These are phyloP conservation scores for Metschnikowia anglica DNA, from an alignment of 805 yeast species.

Conservation along the genomic window DNA sequence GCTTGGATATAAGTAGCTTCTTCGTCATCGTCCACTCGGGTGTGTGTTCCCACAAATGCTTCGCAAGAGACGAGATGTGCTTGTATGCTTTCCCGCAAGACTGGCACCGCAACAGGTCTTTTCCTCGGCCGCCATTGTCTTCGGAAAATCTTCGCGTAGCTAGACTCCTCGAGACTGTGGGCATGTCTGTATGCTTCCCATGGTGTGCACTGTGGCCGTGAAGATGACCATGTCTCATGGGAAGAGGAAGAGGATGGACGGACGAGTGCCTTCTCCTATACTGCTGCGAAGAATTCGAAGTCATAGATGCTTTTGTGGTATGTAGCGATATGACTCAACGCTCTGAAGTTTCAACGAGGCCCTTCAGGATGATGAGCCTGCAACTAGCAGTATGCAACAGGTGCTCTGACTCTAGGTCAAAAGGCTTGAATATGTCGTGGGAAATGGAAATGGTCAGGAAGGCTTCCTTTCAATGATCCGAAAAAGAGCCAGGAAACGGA, in stretches of 20 bases:
- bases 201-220: conserved; percentile 14
- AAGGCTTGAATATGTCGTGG: too few species aligned
- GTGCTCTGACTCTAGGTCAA: background rate
- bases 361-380: background rate
- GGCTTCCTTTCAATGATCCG: too few species aligned
- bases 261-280: conserved; percentile 22
- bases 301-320: conserved; percentile 1
- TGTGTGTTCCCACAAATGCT: conserved; percentile 91
- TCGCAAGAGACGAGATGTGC: conserved; percentile 83
- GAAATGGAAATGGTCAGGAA: too few species aligned
- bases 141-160: conserved; percentile 66
- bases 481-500: too few species aligned
- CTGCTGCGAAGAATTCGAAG: conserved; percentile 14
- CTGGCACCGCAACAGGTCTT: conserved; percentile 83
- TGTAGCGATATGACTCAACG: background rate
- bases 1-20: conserved; percentile 76
- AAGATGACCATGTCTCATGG: conserved; percentile 13
- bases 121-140: conserved; percentile 81
- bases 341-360: background rate
- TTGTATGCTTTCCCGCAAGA: conserved; percentile 91
- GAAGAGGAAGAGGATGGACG: conserved; percentile 19
- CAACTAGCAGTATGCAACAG: background rate
- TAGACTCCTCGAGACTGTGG: conserved; percentile 12
- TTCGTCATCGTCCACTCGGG: conserved; percentile 92
- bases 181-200: conserved; percentile 11